Evolutionary conservation across 371 early-diverging fungal species (phyloP), one percentile per base, ranked within the genome.

Genomic region (Sporodiniella umbellata): DNA sequence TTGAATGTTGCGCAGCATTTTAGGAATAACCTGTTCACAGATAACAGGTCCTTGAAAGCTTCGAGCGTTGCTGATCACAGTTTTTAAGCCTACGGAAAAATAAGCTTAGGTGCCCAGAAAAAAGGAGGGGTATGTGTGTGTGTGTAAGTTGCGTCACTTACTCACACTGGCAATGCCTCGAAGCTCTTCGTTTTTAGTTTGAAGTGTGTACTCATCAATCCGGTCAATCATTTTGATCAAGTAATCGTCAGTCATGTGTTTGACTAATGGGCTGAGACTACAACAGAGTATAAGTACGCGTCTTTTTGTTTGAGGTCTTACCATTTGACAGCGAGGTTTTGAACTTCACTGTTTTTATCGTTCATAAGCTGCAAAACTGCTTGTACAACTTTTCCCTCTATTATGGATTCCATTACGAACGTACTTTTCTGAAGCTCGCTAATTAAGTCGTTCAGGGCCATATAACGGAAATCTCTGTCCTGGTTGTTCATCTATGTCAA

Each of bases 391-490:
- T 78, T 83, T 25, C 68, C 66, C 57, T 89, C 91, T 23, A 83
- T 80, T 4, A 70, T 25, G 14, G 85, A 79, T 31, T 92, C 91
- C 39, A 90, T 67, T 7, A 54, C 53, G 52, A 83, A 81, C 15
- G 56, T 62, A 6, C 77, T 63, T 47, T 80, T 77, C 57, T 81
- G 82, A 14, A 95, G 80, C 46, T 85, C 86, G 22, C 82, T 83
- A 56, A 84, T 85, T 52, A 97, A 67, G 72, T 96, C 96, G 53
- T 87, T 87, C 39, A 88, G 58, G 15, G 94, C 96, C 95, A 97
- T 96, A 70, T 86, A 92, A 52, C 98, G 92, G 64, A 92, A 87
- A 72, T 97, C 98, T 43, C 88, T 79, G 75, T 97, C 98, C 37
- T 77, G 71, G 54, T 83, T 79, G 33, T 66, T 64, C 80, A 89